Percentiles rank a stretch among this genome's conserved stretches.
Conservation (phyloP, 192 early-diverging fungal species). For the Oehlia diaphana region DNA sequence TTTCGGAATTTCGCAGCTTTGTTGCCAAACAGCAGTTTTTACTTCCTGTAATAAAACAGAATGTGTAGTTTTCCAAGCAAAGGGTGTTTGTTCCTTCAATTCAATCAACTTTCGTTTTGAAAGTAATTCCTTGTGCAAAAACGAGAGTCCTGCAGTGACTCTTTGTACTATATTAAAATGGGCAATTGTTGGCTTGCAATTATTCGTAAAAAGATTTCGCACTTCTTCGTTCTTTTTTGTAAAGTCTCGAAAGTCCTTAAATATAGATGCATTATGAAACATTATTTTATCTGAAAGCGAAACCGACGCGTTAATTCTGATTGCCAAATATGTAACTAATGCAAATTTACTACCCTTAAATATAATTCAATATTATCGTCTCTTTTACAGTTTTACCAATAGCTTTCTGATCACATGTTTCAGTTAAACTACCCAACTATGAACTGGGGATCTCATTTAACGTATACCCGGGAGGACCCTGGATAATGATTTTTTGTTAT, state of each 20-base stretch:
- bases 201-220: background rate
- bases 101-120: background rate
- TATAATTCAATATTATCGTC: no score
- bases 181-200: slow-evolving; percentile 15
- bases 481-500: no score
- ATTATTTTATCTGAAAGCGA: background rate
- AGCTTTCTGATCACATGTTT: no score
- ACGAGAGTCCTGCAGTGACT: slow-evolving; percentile 6
- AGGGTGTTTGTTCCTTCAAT: background rate
- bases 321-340: no score
- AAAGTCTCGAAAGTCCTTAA: background rate
- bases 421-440: no score
- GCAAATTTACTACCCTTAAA: no score
- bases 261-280: background rate
- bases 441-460: no score
- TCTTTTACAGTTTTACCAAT: no score
- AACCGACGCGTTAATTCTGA: no score
- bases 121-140: background rate
- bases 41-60: no score
- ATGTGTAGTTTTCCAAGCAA: no score
- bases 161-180: slow-evolving; percentile 22
- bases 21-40: background rate
- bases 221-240: slow-evolving; percentile 1
- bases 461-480: no score
- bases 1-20: background rate